Conservation (phyloP, 305 asterid genomes). For the Fraxinus baroniana region DNA sequence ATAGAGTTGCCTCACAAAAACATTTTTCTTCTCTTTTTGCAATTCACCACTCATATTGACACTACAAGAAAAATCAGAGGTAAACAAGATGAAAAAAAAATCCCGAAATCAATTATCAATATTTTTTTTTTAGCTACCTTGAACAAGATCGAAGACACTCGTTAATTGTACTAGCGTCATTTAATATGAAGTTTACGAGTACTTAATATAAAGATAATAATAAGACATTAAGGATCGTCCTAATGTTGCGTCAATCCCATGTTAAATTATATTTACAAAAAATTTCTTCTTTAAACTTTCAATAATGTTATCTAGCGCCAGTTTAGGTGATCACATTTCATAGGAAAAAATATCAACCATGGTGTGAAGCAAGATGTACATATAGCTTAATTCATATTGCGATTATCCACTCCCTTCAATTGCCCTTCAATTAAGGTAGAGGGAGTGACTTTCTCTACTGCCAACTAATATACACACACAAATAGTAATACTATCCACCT, state of each 20-base stretch:
- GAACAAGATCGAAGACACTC: background rate
- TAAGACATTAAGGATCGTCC: background rate
- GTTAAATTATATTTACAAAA: background rate
- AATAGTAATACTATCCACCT: background rate
- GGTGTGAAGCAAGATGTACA: too few species aligned
- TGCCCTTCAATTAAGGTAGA: background rate
- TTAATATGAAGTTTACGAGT: background rate
- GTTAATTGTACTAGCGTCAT: background rate
- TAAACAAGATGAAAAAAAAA: too few species aligned
- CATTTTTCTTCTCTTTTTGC: background rate
- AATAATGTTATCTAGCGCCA: too few species aligned
- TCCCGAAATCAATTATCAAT: too few species aligned
- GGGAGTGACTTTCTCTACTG: background rate
- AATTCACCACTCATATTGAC: background rate
- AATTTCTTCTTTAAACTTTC: background rate
- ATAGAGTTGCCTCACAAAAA: background rate
- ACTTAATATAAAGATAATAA: background rate
- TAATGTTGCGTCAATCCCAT: background rate
- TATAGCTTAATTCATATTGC: too few species aligned
- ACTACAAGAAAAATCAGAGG: too few species aligned
- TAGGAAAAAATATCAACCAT: too few species aligned
- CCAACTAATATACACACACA: background rate
- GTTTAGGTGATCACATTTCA: too few species aligned
- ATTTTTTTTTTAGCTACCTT: too few species aligned
- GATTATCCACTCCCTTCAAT: background rate